Conservation (phyloP, 257 asterid genomes). For the Capsicum pubescens region DNA sequence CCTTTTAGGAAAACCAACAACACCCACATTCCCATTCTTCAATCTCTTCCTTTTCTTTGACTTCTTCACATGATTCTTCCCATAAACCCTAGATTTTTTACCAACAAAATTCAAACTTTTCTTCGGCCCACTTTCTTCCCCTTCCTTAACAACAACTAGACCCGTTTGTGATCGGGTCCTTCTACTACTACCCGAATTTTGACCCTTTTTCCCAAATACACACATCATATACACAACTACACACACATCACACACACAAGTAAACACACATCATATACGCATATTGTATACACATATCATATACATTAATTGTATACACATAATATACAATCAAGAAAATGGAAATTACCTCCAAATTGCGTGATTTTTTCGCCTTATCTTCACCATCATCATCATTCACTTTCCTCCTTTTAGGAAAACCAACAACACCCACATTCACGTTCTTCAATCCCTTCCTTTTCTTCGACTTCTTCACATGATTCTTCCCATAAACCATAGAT, state of each 20-base stretch:
- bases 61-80: not conserved
- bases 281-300: not conserved
- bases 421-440: not conserved
- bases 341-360: not conserved
- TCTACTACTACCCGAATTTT: not conserved
- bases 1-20: not conserved
- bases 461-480: not conserved
- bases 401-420: not conserved
- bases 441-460: slow-evolving; percentile 1
- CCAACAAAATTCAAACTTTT: not conserved
- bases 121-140: not conserved
- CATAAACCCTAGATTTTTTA: not conserved
- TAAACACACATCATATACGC: not conserved
- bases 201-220: not conserved
- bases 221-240: not conserved
- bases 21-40: not conserved
- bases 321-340: not conserved
- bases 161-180: slow-evolving; percentile 27
- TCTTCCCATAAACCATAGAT: not conserved
- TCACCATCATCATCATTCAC: not conserved
- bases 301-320: not conserved
- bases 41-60: not conserved
- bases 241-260: not conserved
- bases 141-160: not conserved
- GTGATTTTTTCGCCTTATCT: not conserved